Evolutionary conservation across 163 green algal species (phyloP), one percentile per base, ranked within the genome.

Genomic region (Prototheca wickerhamii): DNA sequence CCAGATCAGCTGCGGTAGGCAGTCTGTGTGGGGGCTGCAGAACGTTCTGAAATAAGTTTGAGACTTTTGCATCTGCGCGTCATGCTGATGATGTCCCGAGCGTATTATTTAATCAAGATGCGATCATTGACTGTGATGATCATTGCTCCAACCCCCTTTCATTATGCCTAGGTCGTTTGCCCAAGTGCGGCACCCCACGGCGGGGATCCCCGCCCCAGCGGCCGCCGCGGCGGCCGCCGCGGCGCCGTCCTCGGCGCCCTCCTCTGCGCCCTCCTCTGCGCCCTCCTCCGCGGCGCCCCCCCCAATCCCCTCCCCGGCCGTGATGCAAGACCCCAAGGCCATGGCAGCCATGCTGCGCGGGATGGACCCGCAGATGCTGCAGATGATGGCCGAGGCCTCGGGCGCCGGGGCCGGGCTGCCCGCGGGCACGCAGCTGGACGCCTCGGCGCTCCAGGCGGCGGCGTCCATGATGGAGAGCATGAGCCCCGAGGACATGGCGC

Each of bases 401-500:
- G 42, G 42, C 49, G 49, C 12, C 49, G n/a, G 23, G n/a, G n/a
- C 8, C 25, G 23, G 18, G 25, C 18, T 23, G 28, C 52, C 28
- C 18, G 25, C 12, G 1, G 28, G 52, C 8, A n/a, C 23, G 50
- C 49, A 67, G 50, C 29, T 78, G 1, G 61, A 68, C 55, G 55
- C 61, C 1, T 46, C 54, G 23, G 60, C 68, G 26, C 59, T 72
- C 50, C 58, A 64, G 46, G 75, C 74, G 65, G 61, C 61, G 2
- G 65, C 60, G 2, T 70, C 75, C 20, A 64, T 74, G 59, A 74
- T 86, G 68, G 62, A 64, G 20, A 70, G 53, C 61, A 84, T 84
- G 71, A 59, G 56, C 25, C 34, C 72, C 0, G 69, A 76, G 50
- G 72, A 80, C 35, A 61, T 80, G 50, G 58, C 70, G 26, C 33